Conservation (phyloP, 441 rosid species). For the Rhodomyrtus psidioides region DNA sequence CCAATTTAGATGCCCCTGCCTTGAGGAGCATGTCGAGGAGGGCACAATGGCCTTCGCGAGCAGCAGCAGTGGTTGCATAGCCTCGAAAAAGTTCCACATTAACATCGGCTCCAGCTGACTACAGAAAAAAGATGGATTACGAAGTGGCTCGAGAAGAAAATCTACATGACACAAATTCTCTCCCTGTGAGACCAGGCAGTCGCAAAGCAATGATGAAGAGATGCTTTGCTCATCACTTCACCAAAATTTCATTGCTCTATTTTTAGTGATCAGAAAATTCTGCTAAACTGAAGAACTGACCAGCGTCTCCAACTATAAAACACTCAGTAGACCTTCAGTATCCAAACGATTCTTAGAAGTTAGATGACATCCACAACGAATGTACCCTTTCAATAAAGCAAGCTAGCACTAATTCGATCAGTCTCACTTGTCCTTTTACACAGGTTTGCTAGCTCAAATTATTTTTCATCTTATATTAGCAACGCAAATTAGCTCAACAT, state of each 20-base stretch:
- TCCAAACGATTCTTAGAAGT: not conserved
- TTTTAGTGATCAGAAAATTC: not conserved
- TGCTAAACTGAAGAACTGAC: not conserved
- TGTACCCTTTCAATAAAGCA: not conserved
- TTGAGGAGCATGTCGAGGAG: constrained; percentile 29
- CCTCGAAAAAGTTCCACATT: constrained; percentile 29
- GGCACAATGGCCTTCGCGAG: constrained; percentile 24
- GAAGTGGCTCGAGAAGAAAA: not conserved
- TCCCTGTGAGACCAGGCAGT: not conserved
- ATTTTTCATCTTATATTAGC: not conserved
- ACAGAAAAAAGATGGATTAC: not conserved
- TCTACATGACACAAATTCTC: not conserved
- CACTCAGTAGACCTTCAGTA: not conserved
- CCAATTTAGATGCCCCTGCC: constrained; percentile 25
- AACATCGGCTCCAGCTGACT: constrained; percentile 30
- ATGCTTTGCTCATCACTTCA: not conserved
- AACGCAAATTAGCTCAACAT: not conserved
- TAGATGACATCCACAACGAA: not conserved
- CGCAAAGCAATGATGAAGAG: not conserved
- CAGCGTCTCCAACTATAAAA: not conserved
- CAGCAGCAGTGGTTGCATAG: constrained; percentile 31
- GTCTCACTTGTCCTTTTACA: not conserved
- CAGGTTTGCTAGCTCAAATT: not conserved
- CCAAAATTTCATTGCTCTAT: not conserved
- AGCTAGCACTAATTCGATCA: not conserved